Conservation (phyloP, 148 eudicot genomes). For the Chenopodium berlandieri region DNA sequence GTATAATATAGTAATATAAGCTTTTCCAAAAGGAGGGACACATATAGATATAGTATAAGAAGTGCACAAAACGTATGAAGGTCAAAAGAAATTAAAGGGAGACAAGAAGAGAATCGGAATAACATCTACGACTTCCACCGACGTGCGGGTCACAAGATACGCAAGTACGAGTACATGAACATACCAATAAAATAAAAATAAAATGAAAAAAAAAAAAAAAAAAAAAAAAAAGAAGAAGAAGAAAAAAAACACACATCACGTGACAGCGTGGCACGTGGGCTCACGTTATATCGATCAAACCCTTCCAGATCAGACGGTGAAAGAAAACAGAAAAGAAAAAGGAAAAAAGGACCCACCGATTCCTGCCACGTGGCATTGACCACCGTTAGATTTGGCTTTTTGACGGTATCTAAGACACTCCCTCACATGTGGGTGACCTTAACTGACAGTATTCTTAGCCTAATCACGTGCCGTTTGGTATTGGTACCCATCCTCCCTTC, state of each 20-base stretch:
- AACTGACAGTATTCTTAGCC: conserved; percentile 39
- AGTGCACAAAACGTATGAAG: too few relatives aligned
- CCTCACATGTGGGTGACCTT: conserved; percentile 39
- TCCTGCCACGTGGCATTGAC: conserved; percentile 49
- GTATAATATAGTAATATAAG: too few relatives aligned
- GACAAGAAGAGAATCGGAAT: not conserved
- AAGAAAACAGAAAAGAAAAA: not conserved
- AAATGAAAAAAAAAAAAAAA: not conserved
- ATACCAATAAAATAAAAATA: not conserved
- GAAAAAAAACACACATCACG: conserved; percentile 23
- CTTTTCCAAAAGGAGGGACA: too few relatives aligned
- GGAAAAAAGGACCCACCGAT: not conserved
- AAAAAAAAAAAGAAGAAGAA: too few relatives aligned
- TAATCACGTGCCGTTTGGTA: conserved; percentile 47
- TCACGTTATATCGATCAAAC: conserved; percentile 32
- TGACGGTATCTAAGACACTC: conserved; percentile 17
- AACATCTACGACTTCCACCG: conserved; percentile 18
- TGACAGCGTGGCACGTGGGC: conserved; percentile 47
- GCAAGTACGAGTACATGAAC: not conserved
- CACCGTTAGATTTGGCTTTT: conserved; percentile 41
- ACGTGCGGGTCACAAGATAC: conserved; percentile 20
- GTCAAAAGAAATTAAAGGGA: too few relatives aligned
- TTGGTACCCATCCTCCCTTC: conserved; percentile 8
- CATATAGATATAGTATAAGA: too few relatives aligned
- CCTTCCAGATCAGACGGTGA: conserved; percentile 21